A percentile compares a stretch with the other conserved stretches of the same genome.
Conservation (phyloP, 768 basidiomycete species). For the Pleurotus giganteus region DNA sequence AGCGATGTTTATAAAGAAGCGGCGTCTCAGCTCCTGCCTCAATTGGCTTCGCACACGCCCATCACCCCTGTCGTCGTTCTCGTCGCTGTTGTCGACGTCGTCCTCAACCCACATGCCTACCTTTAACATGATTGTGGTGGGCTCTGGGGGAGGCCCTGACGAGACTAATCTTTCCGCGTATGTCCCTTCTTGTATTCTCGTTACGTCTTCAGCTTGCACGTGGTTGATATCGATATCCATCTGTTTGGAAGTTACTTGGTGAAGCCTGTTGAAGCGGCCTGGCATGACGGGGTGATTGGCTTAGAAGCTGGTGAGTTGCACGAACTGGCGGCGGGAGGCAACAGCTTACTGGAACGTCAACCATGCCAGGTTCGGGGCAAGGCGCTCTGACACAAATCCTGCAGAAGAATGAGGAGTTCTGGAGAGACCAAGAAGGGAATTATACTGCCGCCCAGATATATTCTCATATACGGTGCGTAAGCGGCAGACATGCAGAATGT, state of each 20-base stretch:
- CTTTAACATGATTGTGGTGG: constrained; percentile 79
- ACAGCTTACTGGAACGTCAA: background rate
- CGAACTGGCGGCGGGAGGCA: background rate
- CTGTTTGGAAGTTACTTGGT: constrained; percentile 70
- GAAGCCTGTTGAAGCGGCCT: constrained; percentile 62
- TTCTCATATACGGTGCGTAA: constrained; percentile 47
- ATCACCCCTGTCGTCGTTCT: background rate
- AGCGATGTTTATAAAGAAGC: background rate
- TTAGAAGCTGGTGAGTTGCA: constrained; percentile 78
- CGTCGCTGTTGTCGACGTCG: background rate
- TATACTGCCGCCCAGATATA: constrained; percentile 51
- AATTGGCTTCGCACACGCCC: background rate
- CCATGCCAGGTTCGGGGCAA: constrained; percentile 70
- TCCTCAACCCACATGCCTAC: constrained; percentile 28
- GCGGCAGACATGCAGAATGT: background rate
- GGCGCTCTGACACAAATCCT: constrained; percentile 73
- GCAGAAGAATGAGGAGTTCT: constrained; percentile 50
- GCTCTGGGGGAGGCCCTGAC: constrained; percentile 83
- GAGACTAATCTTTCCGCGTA: constrained; percentile 90
- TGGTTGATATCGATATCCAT: constrained; percentile 9
- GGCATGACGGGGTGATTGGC: constrained; percentile 81
- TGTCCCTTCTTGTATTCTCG: constrained; percentile 27
- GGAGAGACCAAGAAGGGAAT: constrained; percentile 31
- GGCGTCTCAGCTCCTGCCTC: background rate
- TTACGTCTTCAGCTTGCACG: constrained; percentile 8